Base-by-base conservation (phyloP, 2,329 filamentous ascomycete genomes). In the Salinomyces thailandicus region DNA sequence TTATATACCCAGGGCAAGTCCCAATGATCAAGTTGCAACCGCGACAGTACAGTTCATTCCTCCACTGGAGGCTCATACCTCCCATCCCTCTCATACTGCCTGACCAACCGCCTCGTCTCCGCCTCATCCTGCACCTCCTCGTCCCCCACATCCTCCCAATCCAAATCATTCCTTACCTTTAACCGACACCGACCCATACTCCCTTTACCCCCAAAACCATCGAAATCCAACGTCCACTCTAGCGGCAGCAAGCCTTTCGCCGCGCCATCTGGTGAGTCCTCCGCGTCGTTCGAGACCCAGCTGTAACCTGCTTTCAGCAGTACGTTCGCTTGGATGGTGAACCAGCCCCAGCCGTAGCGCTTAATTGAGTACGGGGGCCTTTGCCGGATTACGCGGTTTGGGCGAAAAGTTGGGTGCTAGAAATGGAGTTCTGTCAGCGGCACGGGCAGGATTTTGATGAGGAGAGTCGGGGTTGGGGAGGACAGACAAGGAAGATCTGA, bases 211-310 rank as follows among this genome's bases (percentile, higher is more conserved):
- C 46, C 48, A 33, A 50, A 56, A 0, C 56, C 59, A 6, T 59
- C 51, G 36, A 68, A 67, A 36, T 62, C 58, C 31, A 69, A 40
- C 22, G 43, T 55, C 64, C 65, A 68, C 4, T 62, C 56, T 24
- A 67, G 44, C 20, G 54, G 54, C 16, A 68, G 43, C 33, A 52
- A 47, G 1, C 54, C 53, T 31, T 60, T 58, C 7, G 42, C 46
- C 11, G 53, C 54, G 5, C 53, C 58, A 18, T 57, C 48, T 1
- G 48, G 49, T 12, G 53, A 48, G 19, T 53, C 48, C 14, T 53
- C 48, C 6, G 58, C 58, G 16, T 63, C 59, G 13, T 58, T 54
- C 4, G 58, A 56, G 1, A 67, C 50, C 65, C 65, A 69, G 4
- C 48, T 54, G 35, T 64, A 68, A 1, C 62, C 61, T 4, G 57